Evolutionary conservation across 345 rosid species (phyloP), one percentile per base, ranked within the genome.

Genomic region (Bruguiera parviflora): DNA sequence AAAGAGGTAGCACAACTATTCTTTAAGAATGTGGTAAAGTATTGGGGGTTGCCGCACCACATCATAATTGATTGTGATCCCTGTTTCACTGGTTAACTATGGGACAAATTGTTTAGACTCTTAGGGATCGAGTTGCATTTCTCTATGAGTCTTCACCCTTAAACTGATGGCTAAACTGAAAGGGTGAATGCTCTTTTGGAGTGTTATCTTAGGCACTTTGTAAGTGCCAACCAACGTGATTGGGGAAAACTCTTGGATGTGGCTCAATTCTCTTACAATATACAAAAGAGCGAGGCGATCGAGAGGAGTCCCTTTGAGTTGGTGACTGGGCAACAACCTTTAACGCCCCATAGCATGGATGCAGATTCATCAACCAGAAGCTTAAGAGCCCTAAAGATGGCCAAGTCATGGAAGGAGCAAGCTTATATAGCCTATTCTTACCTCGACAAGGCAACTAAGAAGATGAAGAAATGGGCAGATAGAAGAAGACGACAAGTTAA

Each of bases 201-300:
- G n/a, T n/a, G n/a, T n/a, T n/a, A n/a, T n/a, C n/a, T n/a, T n/a
- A n/a, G n/a, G n/a, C n/a, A n/a, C n/a, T n/a, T n/a, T n/a, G n/a
- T n/a, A n/a, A n/a, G n/a, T n/a, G n/a, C 20, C 28, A 47, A 51
- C 24, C 11, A 11, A 24, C 0, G 9, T 1, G 59, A 69, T 61
- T 53, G 21, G 71, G 69, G 20, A 0, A 71, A 53, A 27, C 5
- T 76, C 2, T 4, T 66, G 0, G 68, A 71, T 0, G 35, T 71
- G 10, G 65, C 58, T 0, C 35, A 72, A 62, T 72, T 77, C 31
- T 77, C 59, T 3, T 35, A 58, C 27, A 73, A 69, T 21, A 20
- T 78, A 0, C 37, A 53, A 0, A 4, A 20, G 58, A 68, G 25
- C 10, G 57, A 69, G 47, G 9, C 49, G 0, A 64, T 27, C 0